Evolutionary conservation across 192 early-diverging fungal species (phyloP), one percentile per base, ranked within the genome.

Genomic region (Funneliformis geosporum): DNA sequence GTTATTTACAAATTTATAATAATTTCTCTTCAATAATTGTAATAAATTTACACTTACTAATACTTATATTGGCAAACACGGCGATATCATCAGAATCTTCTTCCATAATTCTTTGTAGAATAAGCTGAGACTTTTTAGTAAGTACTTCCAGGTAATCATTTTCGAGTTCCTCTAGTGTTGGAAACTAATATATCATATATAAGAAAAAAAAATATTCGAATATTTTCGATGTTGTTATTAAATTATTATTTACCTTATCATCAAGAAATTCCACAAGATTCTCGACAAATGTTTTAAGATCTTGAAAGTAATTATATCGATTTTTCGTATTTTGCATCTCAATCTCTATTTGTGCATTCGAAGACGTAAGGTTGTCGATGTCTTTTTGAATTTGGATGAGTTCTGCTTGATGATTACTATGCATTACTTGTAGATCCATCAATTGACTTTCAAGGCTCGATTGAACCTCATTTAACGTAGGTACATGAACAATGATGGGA

Each of bases 291-390:
- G 83, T 80, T 39, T 81, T 82, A 10, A 89, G 70, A 42, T 87
- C 83, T 42, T 89, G 88, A 71, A 86, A 90, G 73, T 89, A 90
- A 18, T 83, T 86, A 73, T 89, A 90, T 38, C 88, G 83, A 14
- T 72, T 66, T 46, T 84, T 85, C 0, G 78, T 75, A 5, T 79
- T 81, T 66, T 85, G 40, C 27, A 90, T 81, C 47, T 83, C 86
- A 1, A 79, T 83, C 2, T 81, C 83, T 3, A 85, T 55, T 18
- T 87, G 84, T 18, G 81, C 83, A 39, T 76, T 47, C 2, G 80
- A 75, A 16, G 69, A 55, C 12, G 76, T 64, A 25, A 82, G 40
- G 12, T 72, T 75, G 18, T 82, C 81, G 21, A 86, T 80, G 28
- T 85, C 81, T 14, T 80, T 70, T 38, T 83, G 74, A 8, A 82